phyloP scores from a whole-genome alignment of 768 basidiomycete genomes.

The Rhodocollybia butyracea region DNA sequence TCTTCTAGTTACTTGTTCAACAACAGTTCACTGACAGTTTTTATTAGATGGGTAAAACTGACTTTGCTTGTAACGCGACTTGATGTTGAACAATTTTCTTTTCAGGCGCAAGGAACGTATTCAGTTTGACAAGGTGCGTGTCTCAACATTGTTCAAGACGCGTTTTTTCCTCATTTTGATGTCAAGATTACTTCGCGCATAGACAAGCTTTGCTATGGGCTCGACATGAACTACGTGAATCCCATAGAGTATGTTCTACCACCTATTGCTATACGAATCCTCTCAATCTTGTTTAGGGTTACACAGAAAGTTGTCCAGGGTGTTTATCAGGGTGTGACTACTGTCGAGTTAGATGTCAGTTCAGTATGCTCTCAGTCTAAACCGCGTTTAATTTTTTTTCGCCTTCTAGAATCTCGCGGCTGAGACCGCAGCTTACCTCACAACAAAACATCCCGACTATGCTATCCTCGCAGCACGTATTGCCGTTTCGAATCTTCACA shows the following conservation, averaged over 20 bases:
- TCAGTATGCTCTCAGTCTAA: not conserved
- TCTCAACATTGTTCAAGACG: conserved; percentile 10
- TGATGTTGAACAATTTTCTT: not conserved
- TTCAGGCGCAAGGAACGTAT: conserved; percentile 84
- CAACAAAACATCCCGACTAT: conserved; percentile 97
- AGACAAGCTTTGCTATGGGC: conserved; percentile 91
- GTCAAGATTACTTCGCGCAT: conserved; percentile 81
- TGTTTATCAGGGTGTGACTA: conserved; percentile 94
- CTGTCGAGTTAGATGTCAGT: conserved; percentile 55
- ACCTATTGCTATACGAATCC: not conserved
- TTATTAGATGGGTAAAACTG: conserved; percentile 11
- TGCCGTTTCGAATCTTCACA: conserved; percentile 97
- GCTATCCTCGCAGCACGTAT: conserved; percentile 98
- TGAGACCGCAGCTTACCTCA: conserved; percentile 96
- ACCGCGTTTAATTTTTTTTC: not conserved
- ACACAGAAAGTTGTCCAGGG: conserved; percentile 92
- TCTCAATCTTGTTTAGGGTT: conserved; percentile 45
- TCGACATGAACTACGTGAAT: conserved; percentile 89
- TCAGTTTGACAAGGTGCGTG: conserved; percentile 84
- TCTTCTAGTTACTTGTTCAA: not conserved
- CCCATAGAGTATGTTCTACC: conserved; percentile 76
- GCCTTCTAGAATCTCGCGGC: conserved; percentile 81
- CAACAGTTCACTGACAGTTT: conserved; percentile 5
- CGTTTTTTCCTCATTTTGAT: conserved; percentile 12
- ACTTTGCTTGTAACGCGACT: conserved; percentile 26